Conservation (phyloP, 2,329 filamentous ascomycete genomes). For the Cephalotrichum gorgonifer region DNA sequence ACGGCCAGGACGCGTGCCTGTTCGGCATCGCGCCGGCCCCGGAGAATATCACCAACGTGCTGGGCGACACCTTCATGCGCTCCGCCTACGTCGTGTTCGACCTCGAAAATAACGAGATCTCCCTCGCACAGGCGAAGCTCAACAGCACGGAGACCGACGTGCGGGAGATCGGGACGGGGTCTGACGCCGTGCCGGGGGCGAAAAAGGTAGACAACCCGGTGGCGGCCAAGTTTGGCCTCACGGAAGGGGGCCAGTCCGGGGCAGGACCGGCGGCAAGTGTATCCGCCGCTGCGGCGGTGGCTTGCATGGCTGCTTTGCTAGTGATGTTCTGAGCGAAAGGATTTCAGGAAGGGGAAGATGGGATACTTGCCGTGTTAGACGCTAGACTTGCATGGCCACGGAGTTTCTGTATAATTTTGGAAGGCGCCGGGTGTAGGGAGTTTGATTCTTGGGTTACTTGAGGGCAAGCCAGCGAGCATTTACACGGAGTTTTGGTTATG, state of each 20-base stretch:
- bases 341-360: no score
- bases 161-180: constrained; percentile 42
- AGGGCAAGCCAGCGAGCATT: background rate
- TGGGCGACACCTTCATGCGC: constrained; percentile 67
- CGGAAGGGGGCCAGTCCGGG: background rate
- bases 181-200: constrained; percentile 41
- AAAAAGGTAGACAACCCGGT: constrained; percentile 37
- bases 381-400: no score
- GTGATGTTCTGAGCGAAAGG: no score
- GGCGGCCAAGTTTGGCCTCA: constrained; percentile 34
- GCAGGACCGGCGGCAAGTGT: background rate
- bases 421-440: background rate
- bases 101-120: constrained; percentile 60
- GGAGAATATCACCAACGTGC: constrained; percentile 43
- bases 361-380: no score
- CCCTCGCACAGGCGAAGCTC: constrained; percentile 51
- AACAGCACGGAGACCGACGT: constrained; percentile 30
- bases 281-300: background rate
- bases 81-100: constrained; percentile 71
- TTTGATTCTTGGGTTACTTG: background rate
- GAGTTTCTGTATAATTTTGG: background rate
- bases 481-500: background rate
- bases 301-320: background rate
- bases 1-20: constrained; percentile 48
- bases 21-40: constrained; percentile 51